Evolutionary conservation across 2,329 filamentous ascomycete genomes (phyloP).

Genomic region (Penicillium sp.): DNA sequence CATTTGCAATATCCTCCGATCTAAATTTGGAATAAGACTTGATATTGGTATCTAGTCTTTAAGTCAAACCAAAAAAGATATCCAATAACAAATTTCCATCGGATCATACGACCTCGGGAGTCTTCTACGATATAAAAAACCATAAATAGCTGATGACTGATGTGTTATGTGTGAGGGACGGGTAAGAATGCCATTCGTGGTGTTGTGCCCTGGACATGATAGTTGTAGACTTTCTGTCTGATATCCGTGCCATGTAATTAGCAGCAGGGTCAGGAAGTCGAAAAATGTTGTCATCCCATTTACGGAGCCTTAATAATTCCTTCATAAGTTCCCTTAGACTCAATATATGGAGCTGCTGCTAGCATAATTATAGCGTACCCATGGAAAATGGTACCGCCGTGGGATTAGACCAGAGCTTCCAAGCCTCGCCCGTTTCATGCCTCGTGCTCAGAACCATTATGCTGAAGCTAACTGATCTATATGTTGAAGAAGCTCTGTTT

Average conservation of each 20-base stretch:
- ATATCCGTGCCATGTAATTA: background rate
- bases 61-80: constrained; percentile 21
- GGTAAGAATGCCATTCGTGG: background rate
- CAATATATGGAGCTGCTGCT: too few species aligned
- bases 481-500: too few species aligned
- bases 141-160: constrained; percentile 6
- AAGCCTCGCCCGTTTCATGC: too few species aligned
- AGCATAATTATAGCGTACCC: too few species aligned
- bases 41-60: background rate
- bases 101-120: constrained; percentile 8
- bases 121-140: constrained; percentile 1
- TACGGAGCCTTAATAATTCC: background rate
- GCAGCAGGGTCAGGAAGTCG: background rate
- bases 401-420: too few species aligned
- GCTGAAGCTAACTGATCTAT: too few species aligned
- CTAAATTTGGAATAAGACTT: constrained; percentile 9
- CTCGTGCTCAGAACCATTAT: too few species aligned
- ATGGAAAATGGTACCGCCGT: too few species aligned
- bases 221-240: background rate
- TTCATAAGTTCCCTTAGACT: background rate
- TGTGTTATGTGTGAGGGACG: background rate
- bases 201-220: background rate
- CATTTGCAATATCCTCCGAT: constrained; percentile 20
- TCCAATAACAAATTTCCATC: constrained; percentile 20
- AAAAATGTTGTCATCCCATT: background rate